phyloP scores from a whole-genome alignment of 192 early-diverging fungal species.

The Backusella sp. region DNA sequence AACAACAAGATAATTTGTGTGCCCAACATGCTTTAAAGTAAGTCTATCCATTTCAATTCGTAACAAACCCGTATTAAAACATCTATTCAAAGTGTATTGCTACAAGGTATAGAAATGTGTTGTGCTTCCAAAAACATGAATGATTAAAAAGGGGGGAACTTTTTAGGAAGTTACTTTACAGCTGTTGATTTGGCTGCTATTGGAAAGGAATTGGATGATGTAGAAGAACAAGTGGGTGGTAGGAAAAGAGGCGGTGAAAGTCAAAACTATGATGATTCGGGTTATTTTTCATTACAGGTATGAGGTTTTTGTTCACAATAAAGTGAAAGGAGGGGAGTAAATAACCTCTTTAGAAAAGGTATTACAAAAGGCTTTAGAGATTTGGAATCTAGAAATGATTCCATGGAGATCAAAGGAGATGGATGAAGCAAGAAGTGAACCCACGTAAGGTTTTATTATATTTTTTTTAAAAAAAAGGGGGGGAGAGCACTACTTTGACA shows the following conservation, averaged over 20 bases:
- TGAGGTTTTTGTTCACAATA: background rate
- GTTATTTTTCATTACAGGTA: conserved; percentile 74
- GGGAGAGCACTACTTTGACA: background rate
- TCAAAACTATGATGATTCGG: conserved; percentile 60
- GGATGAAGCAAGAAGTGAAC: conserved; percentile 41
- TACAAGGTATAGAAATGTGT: conserved; percentile 5
- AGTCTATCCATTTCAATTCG: background rate
- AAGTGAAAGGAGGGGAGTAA: background rate
- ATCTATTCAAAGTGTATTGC: background rate
- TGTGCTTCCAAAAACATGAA: background rate
- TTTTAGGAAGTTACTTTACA: conserved; percentile 63
- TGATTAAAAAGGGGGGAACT: background rate
- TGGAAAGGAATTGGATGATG: conserved; percentile 62
- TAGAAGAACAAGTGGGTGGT: conserved; percentile 49
- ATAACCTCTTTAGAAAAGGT: conserved; percentile 36
- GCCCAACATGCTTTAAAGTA: conserved; percentile 79
- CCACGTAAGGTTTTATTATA: conserved; percentile 44
- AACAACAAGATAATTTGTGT: conserved; percentile 81
- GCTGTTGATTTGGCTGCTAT: conserved; percentile 74
- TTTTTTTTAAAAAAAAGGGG: background rate
- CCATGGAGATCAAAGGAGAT: conserved; percentile 52
- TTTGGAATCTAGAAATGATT: conserved; percentile 59
- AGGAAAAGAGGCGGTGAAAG: conserved; percentile 23
- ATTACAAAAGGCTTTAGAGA: conserved; percentile 48
- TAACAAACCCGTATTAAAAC: too few relatives aligned